A percentile compares a stretch with the other conserved stretches of the same genome.
These are phyloP conservation scores for Yamadazyma philogaea DNA, from an alignment of 805 yeast species.

Conservation along the genomic window DNA sequence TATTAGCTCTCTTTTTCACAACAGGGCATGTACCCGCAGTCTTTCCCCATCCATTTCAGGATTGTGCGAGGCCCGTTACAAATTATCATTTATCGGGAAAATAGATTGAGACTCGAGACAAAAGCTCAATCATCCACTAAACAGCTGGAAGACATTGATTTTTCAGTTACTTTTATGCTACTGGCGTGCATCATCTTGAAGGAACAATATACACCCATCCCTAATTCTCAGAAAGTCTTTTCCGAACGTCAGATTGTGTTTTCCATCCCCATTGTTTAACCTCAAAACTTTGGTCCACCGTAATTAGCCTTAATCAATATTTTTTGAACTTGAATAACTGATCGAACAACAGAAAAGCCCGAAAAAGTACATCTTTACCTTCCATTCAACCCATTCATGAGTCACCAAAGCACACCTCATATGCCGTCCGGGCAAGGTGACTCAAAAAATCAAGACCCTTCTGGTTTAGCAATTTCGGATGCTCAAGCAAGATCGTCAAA, in stretches of 20 bases:
- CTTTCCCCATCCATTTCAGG: background rate
- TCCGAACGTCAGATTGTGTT: too few relatives aligned
- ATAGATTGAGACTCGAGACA: constrained; percentile 6
- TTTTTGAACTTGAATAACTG: too few relatives aligned
- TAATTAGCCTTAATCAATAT: background rate
- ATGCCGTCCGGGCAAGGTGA: constrained; percentile 10
- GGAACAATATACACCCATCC: too few relatives aligned
- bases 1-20: too few relatives aligned
- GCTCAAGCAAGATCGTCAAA: constrained; percentile 50
- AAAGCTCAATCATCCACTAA: background rate
- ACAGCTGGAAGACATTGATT: background rate
- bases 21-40: background rate
- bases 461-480: constrained; percentile 23
- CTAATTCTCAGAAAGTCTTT: too few relatives aligned
- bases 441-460: constrained; percentile 5
- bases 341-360: too few relatives aligned
- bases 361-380: too few relatives aligned
- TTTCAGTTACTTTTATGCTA: too few relatives aligned
- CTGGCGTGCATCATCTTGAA: background rate
- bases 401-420: constrained; percentile 38
- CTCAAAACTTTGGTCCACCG: background rate
- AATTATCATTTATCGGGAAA: constrained; percentile 4
- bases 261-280: background rate
- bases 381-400: constrained; percentile 19
- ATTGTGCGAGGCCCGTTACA: constrained; percentile 3